Base-by-base conservation (phyloP, 306 rosid genomes). In the Cicer cuneatum region DNA sequence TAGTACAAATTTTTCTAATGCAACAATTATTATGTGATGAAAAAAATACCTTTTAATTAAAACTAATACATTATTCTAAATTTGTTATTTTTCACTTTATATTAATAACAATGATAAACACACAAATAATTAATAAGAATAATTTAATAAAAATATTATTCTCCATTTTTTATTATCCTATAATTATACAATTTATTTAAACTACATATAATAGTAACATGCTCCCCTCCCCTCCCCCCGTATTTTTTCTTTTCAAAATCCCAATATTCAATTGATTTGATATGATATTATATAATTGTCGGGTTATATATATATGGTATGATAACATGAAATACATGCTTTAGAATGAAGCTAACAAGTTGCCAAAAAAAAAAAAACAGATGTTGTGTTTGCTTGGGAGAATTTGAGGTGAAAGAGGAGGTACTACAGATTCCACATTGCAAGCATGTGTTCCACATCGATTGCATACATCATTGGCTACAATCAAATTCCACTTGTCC, bases 341-440 rank as follows among this genome's bases (percentile, higher is more conserved):
- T 64, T 42, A 43, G 35, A 21, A 48, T 71, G 79, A 71, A 33
- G 35, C 53, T 59, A 65, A 19, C 7, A 42, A 1, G 1, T 33
- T 33, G 9, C 19, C 15, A 59, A 59, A 10, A 62, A 41, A 43
- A 59, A 59, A 10, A 62, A 41, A 43, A 60, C 92, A 90, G 98
- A 74, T 93, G 98, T 48, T 90, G 93, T 71, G 96, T 93, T 8
- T 90, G 98, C 86, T 77, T 93, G 69, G 97, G 96, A 66, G 97
- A 93, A 29, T 93, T 87, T 69, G 89, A 90, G 85, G 37, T 86
- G 75, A 87, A 87, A 75, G 97, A 93, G 83, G 96, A 93, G 74
- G 75, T 93, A 71, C 75, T 86, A 10, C 96, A 89, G 78, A 89
- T 93, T 45, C 89, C 87, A 33, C 70, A 76, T 46, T 93, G 98